Base-by-base conservation (phyloP, 148 eudicot genomes). In the Rhododendron mucronatum region DNA sequence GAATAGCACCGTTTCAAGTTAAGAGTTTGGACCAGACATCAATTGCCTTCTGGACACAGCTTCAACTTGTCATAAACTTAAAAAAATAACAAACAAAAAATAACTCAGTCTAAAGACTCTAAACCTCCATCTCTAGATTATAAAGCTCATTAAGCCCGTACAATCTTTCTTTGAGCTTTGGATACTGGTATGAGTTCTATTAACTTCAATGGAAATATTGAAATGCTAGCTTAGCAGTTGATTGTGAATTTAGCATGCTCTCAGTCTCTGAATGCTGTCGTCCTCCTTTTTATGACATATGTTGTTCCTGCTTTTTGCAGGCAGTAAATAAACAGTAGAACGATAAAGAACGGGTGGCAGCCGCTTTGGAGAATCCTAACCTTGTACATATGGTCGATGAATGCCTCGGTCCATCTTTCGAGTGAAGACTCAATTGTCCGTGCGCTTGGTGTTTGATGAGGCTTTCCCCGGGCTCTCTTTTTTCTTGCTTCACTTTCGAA, bases 291-390 rank as follows among this genome's bases (percentile, higher is more conserved):
- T 18, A 10, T 55, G 26, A 74, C 76, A 1, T 82, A 75, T 30
- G 33, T 47, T 33, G n/a, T 15, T 83, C 81, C 51, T 63, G 28
- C 57, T n/a, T 55, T 79, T 84, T 71, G 71, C 53, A 82, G 85
- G 87, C 95, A 96, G 98, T 96, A 41, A 96, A 96, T 88, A 96
- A 96, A 86, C 99, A 96, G 89, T 91, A 95, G 93, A 96, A 95
- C 48, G 99, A 96, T 81, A 96, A 96, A 90, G 98, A 96, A 90
- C 92, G 98, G 28, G 96, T 96, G 28, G 98, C 98, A 69, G 98
- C 99, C 48, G 99, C 99, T 9, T 85, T 96, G 91, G 99, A 96
- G 87, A 95, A 94, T 87, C 99, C 97, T 0, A 93, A 94, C 89
- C 98, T 96, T 26, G 93, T 93, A 47, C 94, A 94, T 18, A 95